Evolutionary conservation across 1,139 yeast genomes (phyloP).

Genomic region (Saccharomycopsis hybrid): DNA sequence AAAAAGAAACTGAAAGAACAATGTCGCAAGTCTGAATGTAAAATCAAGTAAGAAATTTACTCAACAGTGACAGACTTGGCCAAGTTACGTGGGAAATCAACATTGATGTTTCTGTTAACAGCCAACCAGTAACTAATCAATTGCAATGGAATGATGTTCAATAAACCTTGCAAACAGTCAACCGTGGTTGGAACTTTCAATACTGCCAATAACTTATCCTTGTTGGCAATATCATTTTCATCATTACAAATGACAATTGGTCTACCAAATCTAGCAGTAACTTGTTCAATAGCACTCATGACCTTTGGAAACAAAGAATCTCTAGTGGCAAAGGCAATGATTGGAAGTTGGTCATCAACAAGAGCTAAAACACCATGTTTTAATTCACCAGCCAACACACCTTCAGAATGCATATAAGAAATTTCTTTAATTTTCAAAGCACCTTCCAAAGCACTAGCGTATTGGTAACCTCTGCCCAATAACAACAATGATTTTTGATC

Average conservation of each 20-base stretch:
- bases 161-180: slow-evolving; percentile 94
- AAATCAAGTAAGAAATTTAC: background rate
- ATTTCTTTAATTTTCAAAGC: slow-evolving; percentile 97
- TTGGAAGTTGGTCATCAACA: slow-evolving; percentile 90
- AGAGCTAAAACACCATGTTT: slow-evolving; percentile 98
- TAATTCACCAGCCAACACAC: slow-evolving; percentile 97
- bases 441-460: slow-evolving; percentile 96
- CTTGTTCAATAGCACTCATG: slow-evolving; percentile 94
- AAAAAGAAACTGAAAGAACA: too few species aligned
- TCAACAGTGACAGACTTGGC: slow-evolving; percentile 97
- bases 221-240: slow-evolving; percentile 61
- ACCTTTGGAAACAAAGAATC: slow-evolving; percentile 96
- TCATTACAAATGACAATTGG: slow-evolving; percentile 92
- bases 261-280: slow-evolving; percentile 93
- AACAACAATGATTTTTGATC: slow-evolving; percentile 82
- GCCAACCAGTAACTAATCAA: slow-evolving; percentile 97
- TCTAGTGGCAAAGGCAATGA: slow-evolving; percentile 94
- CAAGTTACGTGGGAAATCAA: slow-evolving; percentile 97
- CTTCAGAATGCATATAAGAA: slow-evolving; percentile 98
- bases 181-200: slow-evolving; percentile 93
- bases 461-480: slow-evolving; percentile 96
- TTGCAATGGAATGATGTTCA: slow-evolving; percentile 93
- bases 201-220: slow-evolving; percentile 47
- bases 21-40: too few species aligned
- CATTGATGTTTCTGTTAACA: slow-evolving; percentile 90